phyloP scores from a whole-genome alignment of 2,329 filamentous ascomycete species.

The Talaromyces sp. region DNA sequence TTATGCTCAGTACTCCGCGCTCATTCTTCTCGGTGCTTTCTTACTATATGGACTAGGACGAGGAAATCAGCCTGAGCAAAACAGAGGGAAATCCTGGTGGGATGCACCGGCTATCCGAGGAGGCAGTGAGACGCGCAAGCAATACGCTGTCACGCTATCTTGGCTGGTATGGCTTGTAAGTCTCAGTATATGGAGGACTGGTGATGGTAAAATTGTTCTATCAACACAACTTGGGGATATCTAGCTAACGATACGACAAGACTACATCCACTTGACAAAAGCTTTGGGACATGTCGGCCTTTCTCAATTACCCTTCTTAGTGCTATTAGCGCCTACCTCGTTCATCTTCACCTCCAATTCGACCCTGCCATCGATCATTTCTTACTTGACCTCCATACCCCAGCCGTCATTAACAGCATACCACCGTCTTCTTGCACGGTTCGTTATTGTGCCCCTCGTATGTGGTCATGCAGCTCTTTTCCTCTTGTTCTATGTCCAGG shows the following conservation, averaged over 20 bases:
- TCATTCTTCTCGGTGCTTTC: slow-evolving; percentile 39
- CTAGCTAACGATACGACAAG: slow-evolving; percentile 33
- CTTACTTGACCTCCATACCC: slow-evolving; percentile 50
- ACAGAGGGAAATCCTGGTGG: slow-evolving; percentile 35
- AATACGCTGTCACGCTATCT: slow-evolving; percentile 46
- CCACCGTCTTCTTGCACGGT: slow-evolving; percentile 57
- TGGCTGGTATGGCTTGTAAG: slow-evolving; percentile 54
- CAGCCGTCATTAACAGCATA: slow-evolving; percentile 55
- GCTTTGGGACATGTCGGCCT: slow-evolving; percentile 57
- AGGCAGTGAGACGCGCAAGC: slow-evolving; percentile 49
- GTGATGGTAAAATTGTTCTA: slow-evolving; percentile 44
- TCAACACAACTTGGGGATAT: neutral
- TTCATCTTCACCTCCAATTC: slow-evolving; percentile 45
- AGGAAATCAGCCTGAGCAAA: neutral
- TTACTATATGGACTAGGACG: neutral
- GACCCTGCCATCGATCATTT: slow-evolving; percentile 46
- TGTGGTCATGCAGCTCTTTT: slow-evolving; percentile 54
- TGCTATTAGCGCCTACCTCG: slow-evolving; percentile 48
- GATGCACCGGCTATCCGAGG: slow-evolving; percentile 42
- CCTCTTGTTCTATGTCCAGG: slow-evolving; percentile 54
- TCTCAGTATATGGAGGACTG: slow-evolving; percentile 50
- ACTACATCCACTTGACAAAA: slow-evolving; percentile 63
- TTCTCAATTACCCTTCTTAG: slow-evolving; percentile 59
- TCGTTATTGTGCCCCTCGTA: slow-evolving; percentile 51
- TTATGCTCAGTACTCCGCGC: slow-evolving; percentile 54